phyloP scores from a whole-genome alignment of 129 eudicot species.

The Cynara cardunculus region DNA sequence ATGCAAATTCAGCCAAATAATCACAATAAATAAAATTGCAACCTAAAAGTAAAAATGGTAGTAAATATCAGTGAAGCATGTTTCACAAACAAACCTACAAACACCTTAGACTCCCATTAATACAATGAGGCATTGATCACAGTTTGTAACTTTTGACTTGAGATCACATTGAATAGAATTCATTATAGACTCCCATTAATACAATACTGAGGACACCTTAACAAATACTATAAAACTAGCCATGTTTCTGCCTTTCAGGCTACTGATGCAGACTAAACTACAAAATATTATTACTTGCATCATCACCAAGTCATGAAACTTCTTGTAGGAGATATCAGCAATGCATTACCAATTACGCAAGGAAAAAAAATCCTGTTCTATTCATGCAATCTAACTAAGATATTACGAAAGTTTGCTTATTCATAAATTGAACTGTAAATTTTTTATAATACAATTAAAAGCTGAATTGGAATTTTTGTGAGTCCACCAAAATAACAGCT shows the following conservation, averaged over 20 bases:
- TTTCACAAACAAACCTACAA: not conserved
- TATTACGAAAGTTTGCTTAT: too few relatives aligned
- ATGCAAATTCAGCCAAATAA: slow-evolving; percentile 16
- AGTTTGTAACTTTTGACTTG: not conserved
- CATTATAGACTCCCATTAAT: not conserved
- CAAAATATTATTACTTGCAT: not conserved
- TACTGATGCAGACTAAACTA: too few relatives aligned
- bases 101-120: not conserved
- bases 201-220: not conserved
- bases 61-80: not conserved
- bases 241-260: too few relatives aligned
- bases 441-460: too few relatives aligned
- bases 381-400: too few relatives aligned
- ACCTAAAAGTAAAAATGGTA: not conserved
- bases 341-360: too few relatives aligned
- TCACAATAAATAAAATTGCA: slow-evolving; percentile 2
- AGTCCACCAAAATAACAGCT: too few relatives aligned
- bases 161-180: not conserved
- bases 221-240: too few relatives aligned
- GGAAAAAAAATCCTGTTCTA: too few relatives aligned
- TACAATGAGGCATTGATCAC: not conserved
- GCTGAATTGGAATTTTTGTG: too few relatives aligned
- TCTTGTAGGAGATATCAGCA: not conserved
- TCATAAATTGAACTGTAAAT: too few relatives aligned
- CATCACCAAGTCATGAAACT: not conserved